Conservation (phyloP, 768 basidiomycete genomes). For the Xerocomus brunneocitrinus region DNA sequence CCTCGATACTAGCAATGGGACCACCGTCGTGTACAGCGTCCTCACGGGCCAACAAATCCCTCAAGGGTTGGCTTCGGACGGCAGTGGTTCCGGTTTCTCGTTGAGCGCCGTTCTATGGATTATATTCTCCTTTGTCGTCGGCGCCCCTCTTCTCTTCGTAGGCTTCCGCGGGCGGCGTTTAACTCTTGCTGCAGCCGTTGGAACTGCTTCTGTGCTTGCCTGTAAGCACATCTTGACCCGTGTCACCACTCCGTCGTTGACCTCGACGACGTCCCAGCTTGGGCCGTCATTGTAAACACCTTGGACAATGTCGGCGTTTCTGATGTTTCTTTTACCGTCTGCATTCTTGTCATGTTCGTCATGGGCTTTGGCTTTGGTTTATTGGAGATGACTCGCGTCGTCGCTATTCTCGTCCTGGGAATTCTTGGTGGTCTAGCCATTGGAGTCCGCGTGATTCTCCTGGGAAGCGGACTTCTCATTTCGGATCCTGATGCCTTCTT, state of each 20-base stretch:
- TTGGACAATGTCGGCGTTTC: slow-evolving; percentile 44
- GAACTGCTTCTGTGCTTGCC: slow-evolving; percentile 45
- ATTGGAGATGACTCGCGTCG: slow-evolving; percentile 46
- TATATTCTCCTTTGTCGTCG: slow-evolving; percentile 45
- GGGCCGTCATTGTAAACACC: slow-evolving; percentile 61
- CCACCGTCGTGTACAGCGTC: slow-evolving; percentile 42
- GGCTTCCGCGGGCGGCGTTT: slow-evolving; percentile 56
- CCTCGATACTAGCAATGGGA: slow-evolving; percentile 30
- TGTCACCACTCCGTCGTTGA: not conserved
- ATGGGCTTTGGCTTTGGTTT: slow-evolving; percentile 50
- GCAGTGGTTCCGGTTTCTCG: slow-evolving; percentile 47
- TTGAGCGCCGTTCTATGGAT: slow-evolving; percentile 56
- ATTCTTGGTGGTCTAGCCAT: slow-evolving; percentile 54
- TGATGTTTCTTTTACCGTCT: slow-evolving; percentile 47
- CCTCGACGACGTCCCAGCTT: slow-evolving; percentile 36
- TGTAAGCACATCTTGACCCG: slow-evolving; percentile 30
- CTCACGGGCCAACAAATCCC: slow-evolving; percentile 39
- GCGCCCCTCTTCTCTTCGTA: slow-evolving; percentile 48
- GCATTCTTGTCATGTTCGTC: slow-evolving; percentile 47
- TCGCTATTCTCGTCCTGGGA: slow-evolving; percentile 44
- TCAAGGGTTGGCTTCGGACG: slow-evolving; percentile 58
- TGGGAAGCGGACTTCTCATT: slow-evolving; percentile 48
- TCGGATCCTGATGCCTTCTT: slow-evolving; percentile 32
- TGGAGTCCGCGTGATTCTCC: slow-evolving; percentile 49
- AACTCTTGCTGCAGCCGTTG: slow-evolving; percentile 52